Evolutionary conservation across 345 rosid species (phyloP).

Genomic region (Lenwebbia sp.): DNA sequence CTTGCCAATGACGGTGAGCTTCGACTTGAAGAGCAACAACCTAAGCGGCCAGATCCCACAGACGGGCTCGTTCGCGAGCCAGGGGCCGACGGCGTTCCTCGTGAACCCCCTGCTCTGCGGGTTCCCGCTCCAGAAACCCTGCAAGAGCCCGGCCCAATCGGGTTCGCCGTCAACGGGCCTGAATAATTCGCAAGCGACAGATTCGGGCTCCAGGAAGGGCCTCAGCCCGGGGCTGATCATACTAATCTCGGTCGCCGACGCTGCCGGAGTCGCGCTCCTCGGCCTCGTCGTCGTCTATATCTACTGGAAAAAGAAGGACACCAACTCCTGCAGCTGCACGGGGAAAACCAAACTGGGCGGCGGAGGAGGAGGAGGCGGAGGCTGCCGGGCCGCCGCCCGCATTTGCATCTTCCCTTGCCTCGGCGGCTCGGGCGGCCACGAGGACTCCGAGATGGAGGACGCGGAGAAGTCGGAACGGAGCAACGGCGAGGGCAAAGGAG

Average conservation of each 20-base stretch:
- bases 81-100: slow-evolving; percentile 96
- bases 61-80: slow-evolving; percentile 83
- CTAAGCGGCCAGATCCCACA: slow-evolving; percentile 86
- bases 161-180: slow-evolving; percentile 14
- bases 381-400: slow-evolving; percentile 1
- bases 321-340: slow-evolving; percentile 73
- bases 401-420: slow-evolving; percentile 17
- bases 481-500: slow-evolving; percentile 3
- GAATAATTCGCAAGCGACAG: slow-evolving; percentile 11
- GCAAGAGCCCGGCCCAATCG: slow-evolving; percentile 20
- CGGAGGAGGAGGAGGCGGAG: slow-evolving; percentile 19
- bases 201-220: slow-evolving; percentile 18
- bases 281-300: slow-evolving; percentile 63
- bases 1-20: slow-evolving; percentile 73
- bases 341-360: slow-evolving; percentile 61
- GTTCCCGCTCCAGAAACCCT: slow-evolving; percentile 82
- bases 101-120: slow-evolving; percentile 73
- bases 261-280: slow-evolving; percentile 67
- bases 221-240: slow-evolving; percentile 62
- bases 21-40: slow-evolving; percentile 74
- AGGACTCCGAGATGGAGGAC: slow-evolving; percentile 70
- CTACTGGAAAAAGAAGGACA: slow-evolving; percentile 91
- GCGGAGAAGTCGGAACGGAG: slow-evolving; percentile 24
- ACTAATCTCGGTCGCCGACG: slow-evolving; percentile 71
- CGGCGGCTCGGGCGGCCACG: slow-evolving; percentile 25